These are phyloP conservation scores for Candida manassasensis DNA, from an alignment of 805 yeast genomes.

Conservation along the genomic window DNA sequence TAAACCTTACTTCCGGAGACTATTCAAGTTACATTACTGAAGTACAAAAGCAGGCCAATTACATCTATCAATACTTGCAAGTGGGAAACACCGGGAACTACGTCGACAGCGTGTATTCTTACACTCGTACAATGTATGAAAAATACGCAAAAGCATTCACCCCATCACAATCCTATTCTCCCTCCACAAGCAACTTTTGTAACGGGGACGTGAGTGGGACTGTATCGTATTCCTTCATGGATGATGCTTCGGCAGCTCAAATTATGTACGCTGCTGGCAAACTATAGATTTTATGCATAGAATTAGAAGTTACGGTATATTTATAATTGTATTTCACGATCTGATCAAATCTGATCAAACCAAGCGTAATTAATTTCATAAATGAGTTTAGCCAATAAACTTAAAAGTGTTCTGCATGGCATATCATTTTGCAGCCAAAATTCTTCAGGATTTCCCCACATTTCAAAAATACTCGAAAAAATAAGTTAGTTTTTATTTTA, in stretches of 20 bases:
- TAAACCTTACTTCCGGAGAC: neutral
- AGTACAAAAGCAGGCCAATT: constrained; percentile 8
- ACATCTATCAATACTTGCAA: constrained; percentile 10
- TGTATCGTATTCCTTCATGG: constrained; percentile 11
- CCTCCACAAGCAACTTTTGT: constrained; percentile 9
- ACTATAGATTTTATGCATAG: neutral
- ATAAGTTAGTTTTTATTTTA: too few species aligned
- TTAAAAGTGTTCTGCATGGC: too few species aligned
- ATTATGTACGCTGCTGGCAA: constrained; percentile 5
- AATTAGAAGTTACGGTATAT: too few species aligned
- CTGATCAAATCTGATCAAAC: too few species aligned
- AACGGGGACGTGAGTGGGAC: constrained; percentile 6
- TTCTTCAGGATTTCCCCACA: too few species aligned
- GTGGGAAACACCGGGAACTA: constrained; percentile 10
- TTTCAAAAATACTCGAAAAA: too few species aligned
- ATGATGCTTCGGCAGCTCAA: constrained; percentile 16
- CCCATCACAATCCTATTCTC: constrained; percentile 4
- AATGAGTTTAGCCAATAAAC: too few species aligned
- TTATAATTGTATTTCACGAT: too few species aligned
- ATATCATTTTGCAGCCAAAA: too few species aligned
- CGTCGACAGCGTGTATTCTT: constrained; percentile 6
- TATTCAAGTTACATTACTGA: constrained; percentile 5
- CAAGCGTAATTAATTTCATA: too few species aligned
- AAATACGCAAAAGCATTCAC: constrained; percentile 7
- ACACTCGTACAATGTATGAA: constrained; percentile 7